Base-by-base conservation (phyloP, 2,329 filamentous ascomycete species). In the Arthroderma sp. region DNA sequence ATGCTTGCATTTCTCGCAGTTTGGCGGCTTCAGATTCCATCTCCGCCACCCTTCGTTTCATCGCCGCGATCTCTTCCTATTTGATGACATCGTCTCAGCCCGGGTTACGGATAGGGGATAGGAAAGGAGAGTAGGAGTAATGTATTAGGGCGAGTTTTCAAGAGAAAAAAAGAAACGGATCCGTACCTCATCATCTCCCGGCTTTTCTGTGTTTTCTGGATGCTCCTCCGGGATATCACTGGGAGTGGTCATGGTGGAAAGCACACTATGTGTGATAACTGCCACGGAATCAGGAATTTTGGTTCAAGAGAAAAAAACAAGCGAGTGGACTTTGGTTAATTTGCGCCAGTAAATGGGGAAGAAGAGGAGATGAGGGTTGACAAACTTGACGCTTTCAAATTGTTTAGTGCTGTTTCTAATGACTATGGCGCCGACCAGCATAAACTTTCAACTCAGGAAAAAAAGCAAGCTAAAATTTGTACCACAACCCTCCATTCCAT, bases 11-110 rank as follows among this genome's bases (percentile, higher is more conserved):
- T 65, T 89, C 85, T 53, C 85, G 78, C 44, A 91, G 74, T 66
- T 88, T 88, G 47, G 82, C 82, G 4, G 85, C 85, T 70, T 91
- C 85, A 57, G 85, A 83, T 68, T 91, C 85, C 85, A 91, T 91
- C 69, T 91, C 85, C 51, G 83, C 84, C 50, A 91, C 84, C 54
- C 84, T 76, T 57, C 77, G 76, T 73, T 89, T 91, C 85, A 91
- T 91, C 47, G 82, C 84, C 49, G 78, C 79, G 57, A 91, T 89
- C 65, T 91, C 85, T 73, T 89, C 74, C 74, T 78, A 37, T 9
- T 29, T 5, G 7, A 42, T 2, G 10, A 38, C 11, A 1, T 28
- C n/a, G n/a, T 9, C n/a, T 31, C 15, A 30, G 11, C 3, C 6
- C 11, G 29, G 11, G 40, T 27, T 5, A 33, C 9, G 8, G 3